phyloP scores from a whole-genome alignment of 1,284 basidiomycete genomes.

The Xerocomus amazonicus region DNA sequence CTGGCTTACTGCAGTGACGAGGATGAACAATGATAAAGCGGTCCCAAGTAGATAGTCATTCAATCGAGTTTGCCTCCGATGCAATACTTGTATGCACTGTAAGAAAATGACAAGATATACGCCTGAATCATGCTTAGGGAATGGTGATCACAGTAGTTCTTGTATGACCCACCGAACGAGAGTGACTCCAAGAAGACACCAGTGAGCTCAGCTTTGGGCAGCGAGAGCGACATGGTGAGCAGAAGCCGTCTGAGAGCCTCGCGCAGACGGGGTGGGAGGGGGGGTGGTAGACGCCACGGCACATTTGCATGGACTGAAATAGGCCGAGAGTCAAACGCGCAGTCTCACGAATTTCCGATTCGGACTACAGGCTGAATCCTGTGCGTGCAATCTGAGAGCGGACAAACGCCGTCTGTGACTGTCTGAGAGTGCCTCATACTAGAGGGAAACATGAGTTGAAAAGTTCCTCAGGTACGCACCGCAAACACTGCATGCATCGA shows the following conservation, averaged over 20 bases:
- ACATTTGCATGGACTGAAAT: background rate
- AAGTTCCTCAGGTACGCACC: too few species aligned
- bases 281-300: too few species aligned
- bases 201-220: conserved; percentile 11
- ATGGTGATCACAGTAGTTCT: too few species aligned
- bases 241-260: background rate
- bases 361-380: background rate
- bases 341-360: background rate
- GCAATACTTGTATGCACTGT: conserved; percentile 14
- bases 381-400: background rate
- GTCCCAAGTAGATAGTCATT: conserved; percentile 18
- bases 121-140: conserved; percentile 5
- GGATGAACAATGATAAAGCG: conserved; percentile 17
- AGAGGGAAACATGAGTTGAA: too few species aligned
- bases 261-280: background rate
- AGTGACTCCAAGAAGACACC: conserved; percentile 17
- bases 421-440: too few species aligned
- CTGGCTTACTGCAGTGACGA: conserved; percentile 14
- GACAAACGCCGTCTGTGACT: background rate
- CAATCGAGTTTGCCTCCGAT: conserved; percentile 7
- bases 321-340: background rate
- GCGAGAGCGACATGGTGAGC: background rate
- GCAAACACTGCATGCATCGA: too few species aligned
- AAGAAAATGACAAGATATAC: conserved; percentile 14
- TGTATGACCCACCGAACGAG: conserved; percentile 11